A percentile compares a stretch with the other conserved stretches of the same genome.
These are phyloP conservation scores for Prunella vulgaris DNA, from an alignment of 257 asterid species.

Conservation along the genomic window DNA sequence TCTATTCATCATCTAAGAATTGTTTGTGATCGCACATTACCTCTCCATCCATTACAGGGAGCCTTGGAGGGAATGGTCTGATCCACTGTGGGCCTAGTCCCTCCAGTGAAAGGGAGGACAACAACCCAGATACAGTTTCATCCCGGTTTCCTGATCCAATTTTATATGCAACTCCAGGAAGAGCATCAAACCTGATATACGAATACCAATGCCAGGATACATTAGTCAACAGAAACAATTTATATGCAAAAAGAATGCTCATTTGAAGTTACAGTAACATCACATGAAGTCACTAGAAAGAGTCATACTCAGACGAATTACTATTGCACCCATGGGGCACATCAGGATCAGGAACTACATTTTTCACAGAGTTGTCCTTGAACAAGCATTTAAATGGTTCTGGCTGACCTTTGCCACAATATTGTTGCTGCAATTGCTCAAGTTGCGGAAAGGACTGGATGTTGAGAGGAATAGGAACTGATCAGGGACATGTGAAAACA, in stretches of 20 bases:
- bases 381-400: conserved; percentile 48
- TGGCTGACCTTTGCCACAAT: conserved; percentile 45
- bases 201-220: conserved; percentile 13
- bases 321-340: conserved; percentile 80
- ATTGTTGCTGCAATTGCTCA: conserved; percentile 79
- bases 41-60: conserved; percentile 86
- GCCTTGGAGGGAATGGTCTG: conserved; percentile 89
- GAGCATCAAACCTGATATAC: conserved; percentile 72
- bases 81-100: conserved; percentile 88
- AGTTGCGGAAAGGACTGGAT: conserved; percentile 64
- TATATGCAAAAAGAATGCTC: not conserved
- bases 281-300: conserved; percentile 21
- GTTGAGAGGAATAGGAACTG: conserved; percentile 18
- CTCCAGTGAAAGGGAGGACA: conserved; percentile 59
- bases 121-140: conserved; percentile 62
- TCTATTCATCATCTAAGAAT: conserved; percentile 14
- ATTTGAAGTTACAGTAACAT: conserved; percentile 4
- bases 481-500: conserved; percentile 18
- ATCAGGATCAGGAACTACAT: conserved; percentile 78
- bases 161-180: conserved; percentile 70
- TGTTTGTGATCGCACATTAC: conserved; percentile 38
- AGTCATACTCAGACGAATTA: conserved; percentile 78
- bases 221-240: conserved; percentile 9
- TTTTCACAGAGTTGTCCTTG: conserved; percentile 59
- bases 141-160: conserved; percentile 85